Evolutionary conservation across 306 rosid species (phyloP), one percentile per base, ranked within the genome.

Genomic region (Cicer arietinum): DNA sequence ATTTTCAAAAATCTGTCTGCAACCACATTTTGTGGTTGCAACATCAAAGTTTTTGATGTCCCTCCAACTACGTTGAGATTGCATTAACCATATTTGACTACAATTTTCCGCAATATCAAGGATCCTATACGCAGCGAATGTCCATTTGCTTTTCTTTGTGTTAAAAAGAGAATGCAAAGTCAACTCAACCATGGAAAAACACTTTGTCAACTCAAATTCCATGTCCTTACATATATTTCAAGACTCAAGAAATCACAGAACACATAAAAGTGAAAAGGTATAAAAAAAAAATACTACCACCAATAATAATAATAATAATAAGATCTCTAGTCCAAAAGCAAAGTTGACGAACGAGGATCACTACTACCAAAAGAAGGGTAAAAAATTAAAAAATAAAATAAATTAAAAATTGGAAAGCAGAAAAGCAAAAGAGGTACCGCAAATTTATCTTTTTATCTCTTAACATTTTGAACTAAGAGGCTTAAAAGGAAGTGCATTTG

Each of bases 181-280:
- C 43, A 44, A 42, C 6, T 51, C 44, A 68, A 42, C 58, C 48
- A n/a, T 20, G 67, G 39, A 65, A 17, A 71, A 65, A 0, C 65
- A 71, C 53, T 64, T 30, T 54, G 43, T 13, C 22, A 81, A 71
- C 61, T 79, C 75, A 72, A 17, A 71, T 25, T 3, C 4, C 35
- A 25, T 25, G 35, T 25, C 35, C 35, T 25, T 25, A 25, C 35
- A 25, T 25, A 25, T 25, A 57, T 30, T 18, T 73, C 20, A 20
- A 67, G 9, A 13, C 16, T 8, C 17, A 14, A 54, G 56, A 51
- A 57, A 52, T 40, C 47, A 25, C 66, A 67, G 5, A 66, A 67
- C 37, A 65, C 51, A 52, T 41, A 25, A 64, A 71, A 40, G 65
- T 56, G 41, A 45, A 41, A 20, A 57, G 14, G 6, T 45, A 45